A percentile compares a stretch with the other conserved stretches of the same genome.
Evolutionary conservation across 1,139 yeast species (phyloP).

Genomic region (Magnusiomyces fungicola): DNA sequence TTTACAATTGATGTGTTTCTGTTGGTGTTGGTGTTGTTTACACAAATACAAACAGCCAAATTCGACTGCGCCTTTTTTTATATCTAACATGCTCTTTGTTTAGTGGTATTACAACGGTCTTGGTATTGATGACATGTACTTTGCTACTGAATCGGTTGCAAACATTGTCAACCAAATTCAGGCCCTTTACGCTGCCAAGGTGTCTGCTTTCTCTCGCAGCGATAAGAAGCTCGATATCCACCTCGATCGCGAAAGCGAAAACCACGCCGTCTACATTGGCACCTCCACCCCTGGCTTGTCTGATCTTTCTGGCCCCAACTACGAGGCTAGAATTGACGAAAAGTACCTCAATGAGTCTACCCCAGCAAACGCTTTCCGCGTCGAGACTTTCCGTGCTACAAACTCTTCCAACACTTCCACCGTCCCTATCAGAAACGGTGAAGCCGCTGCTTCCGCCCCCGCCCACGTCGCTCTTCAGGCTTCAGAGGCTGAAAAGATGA

Average conservation of each 20-base stretch:
- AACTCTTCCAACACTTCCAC: conserved; percentile 46
- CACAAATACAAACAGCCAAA: too few species aligned
- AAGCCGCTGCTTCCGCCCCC: conserved; percentile 77
- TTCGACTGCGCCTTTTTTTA: background rate
- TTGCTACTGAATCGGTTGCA: conserved; percentile 74
- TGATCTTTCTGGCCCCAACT: conserved; percentile 34
- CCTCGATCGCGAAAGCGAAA: conserved; percentile 67
- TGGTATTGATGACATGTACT: conserved; percentile 87
- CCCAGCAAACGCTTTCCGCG: conserved; percentile 51
- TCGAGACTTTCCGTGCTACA: conserved; percentile 78
- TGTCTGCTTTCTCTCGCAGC: conserved; percentile 70
- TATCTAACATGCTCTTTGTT: background rate
- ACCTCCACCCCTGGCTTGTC: conserved; percentile 44
- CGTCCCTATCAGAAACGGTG: conserved; percentile 49
- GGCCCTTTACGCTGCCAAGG: conserved; percentile 85
- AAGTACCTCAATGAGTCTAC: conserved; percentile 58
- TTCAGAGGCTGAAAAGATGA: conserved; percentile 43
- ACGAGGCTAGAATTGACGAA: conserved; percentile 63
- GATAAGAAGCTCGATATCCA: conserved; percentile 56
- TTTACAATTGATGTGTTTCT: background rate
- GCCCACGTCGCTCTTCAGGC: conserved; percentile 24
- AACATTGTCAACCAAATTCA: conserved; percentile 77
- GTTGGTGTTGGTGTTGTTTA: too few species aligned
- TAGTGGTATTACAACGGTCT: conserved; percentile 79
- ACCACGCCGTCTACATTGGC: conserved; percentile 90